Conservation (phyloP, 257 asterid species). For the Ilex asprella region DNA sequence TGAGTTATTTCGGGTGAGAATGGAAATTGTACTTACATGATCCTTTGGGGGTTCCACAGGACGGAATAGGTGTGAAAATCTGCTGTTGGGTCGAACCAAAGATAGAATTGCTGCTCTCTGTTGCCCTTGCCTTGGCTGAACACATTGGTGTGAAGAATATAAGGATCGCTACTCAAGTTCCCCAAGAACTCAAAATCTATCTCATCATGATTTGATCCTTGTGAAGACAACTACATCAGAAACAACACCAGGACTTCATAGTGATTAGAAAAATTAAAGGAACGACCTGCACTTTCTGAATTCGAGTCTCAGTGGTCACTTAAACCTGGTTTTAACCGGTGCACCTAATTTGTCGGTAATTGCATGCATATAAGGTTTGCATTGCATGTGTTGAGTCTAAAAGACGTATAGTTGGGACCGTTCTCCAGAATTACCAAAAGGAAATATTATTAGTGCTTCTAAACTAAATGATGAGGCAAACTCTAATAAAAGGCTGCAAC, state of each 20-base stretch:
- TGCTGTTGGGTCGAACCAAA: slow-evolving; percentile 47
- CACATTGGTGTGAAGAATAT: slow-evolving; percentile 54
- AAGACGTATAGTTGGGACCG: too few species aligned
- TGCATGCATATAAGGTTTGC: too few species aligned
- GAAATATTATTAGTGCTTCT: too few species aligned
- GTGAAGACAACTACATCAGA: slow-evolving; percentile 32
- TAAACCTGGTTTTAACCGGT: too few species aligned
- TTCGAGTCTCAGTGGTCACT: too few species aligned
- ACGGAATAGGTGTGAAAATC: slow-evolving; percentile 45
- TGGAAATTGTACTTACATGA: slow-evolving; percentile 24
- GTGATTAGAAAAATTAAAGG: too few species aligned
- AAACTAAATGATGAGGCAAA: too few species aligned
- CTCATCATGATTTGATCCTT: slow-evolving; percentile 37
- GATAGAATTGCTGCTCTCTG: slow-evolving; percentile 41
- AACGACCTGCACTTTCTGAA: too few species aligned
- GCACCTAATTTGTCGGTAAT: too few species aligned
- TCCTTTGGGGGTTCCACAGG: slow-evolving; percentile 41
- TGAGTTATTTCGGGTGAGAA: background rate
- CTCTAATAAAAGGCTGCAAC: background rate
- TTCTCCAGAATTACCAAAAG: too few species aligned
- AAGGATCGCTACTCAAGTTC: slow-evolving; percentile 37
- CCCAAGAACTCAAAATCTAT: slow-evolving; percentile 50
- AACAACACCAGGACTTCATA: too few species aligned
- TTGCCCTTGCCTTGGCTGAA: slow-evolving; percentile 48
- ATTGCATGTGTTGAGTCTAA: too few species aligned